Evolutionary conservation across 495 filamentous ascomycete genomes (phyloP).

Genomic region (Aspergillus incahuasiensis): DNA sequence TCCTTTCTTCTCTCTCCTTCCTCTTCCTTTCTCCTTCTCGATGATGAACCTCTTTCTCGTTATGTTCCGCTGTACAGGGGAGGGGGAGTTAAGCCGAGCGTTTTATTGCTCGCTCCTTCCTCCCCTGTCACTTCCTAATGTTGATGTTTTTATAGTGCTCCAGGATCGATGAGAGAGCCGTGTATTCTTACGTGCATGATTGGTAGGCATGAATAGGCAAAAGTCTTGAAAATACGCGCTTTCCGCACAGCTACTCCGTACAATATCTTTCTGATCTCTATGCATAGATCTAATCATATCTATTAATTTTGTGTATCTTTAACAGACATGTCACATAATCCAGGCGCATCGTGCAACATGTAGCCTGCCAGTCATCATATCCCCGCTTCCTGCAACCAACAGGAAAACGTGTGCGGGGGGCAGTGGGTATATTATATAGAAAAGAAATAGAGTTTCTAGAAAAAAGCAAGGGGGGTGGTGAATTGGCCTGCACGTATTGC

Average conservation of each 20-base stretch:
- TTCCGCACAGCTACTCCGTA: too few relatives aligned
- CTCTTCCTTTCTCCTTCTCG: background rate
- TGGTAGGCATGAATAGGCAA: constrained; percentile 3
- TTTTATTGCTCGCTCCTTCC: background rate
- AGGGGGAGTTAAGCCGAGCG: constrained; percentile 7
- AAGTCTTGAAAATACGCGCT: constrained; percentile 1
- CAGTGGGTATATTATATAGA: background rate
- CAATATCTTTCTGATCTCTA: too few relatives aligned
- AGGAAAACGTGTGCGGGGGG: background rate
- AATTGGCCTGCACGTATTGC: too few relatives aligned
- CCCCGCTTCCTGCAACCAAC: background rate
- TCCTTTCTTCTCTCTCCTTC: constrained; percentile 1
- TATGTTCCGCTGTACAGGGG: constrained; percentile 16
- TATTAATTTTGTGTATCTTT: background rate
- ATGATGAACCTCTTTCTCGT: background rate
- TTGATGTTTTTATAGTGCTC: background rate
- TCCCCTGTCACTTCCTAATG: constrained; percentile 1
- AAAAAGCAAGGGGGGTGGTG: background rate
- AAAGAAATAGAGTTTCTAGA: background rate
- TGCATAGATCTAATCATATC: background rate
- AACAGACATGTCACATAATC: background rate
- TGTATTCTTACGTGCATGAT: constrained; percentile 9
- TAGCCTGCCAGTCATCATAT: background rate
- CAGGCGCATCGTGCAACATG: too few relatives aligned
- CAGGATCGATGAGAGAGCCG: background rate